These are phyloP conservation scores for Calonectria pteridis DNA, from an alignment of 2,329 filamentous ascomycete species.

Conservation along the genomic window DNA sequence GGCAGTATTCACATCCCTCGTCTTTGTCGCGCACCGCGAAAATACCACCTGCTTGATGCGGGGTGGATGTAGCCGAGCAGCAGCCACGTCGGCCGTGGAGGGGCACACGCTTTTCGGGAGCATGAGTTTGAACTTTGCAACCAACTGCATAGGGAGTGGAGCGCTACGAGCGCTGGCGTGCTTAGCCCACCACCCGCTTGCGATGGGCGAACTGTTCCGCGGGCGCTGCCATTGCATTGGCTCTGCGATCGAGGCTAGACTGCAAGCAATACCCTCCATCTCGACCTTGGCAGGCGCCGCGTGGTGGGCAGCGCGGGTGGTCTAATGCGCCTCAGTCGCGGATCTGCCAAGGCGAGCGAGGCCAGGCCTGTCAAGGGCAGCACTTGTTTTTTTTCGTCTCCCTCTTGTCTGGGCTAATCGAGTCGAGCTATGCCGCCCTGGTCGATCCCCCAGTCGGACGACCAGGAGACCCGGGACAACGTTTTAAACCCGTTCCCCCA, in stretches of 20 bases:
- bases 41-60: neutral
- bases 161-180: neutral
- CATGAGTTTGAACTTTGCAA: too few relatives aligned
- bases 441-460: constrained; percentile 1
- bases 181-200: neutral
- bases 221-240: neutral
- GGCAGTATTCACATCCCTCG: neutral
- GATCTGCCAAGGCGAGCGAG: neutral
- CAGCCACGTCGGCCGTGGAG: neutral
- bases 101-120: neutral
- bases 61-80: neutral
- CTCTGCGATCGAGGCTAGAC: too few relatives aligned
- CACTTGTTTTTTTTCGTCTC: too few relatives aligned
- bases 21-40: neutral
- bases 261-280: neutral
- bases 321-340: neutral
- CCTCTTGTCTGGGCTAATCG: neutral
- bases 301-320: neutral
- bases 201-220: neutral
- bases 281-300: neutral
- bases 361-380: neutral
- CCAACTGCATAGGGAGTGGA: neutral
- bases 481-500: constrained; percentile 13
- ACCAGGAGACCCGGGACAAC: neutral
- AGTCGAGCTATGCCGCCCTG: constrained; percentile 7